Conservation (phyloP, 805 yeast genomes). For the Metschnikowia borealis region DNA sequence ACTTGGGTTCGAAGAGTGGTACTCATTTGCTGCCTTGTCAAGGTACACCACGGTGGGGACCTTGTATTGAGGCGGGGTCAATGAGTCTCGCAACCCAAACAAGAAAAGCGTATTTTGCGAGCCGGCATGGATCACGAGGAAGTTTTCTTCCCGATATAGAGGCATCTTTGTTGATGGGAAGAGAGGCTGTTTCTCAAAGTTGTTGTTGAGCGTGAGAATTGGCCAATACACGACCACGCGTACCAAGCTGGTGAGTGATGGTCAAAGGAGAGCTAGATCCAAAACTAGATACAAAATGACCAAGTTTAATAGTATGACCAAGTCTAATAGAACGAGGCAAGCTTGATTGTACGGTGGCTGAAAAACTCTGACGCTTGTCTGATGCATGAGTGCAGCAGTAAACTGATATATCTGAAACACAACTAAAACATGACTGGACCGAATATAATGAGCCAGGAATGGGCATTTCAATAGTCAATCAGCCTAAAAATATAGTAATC, state of each 20-base stretch:
- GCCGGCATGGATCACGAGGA: conserved; percentile 71
- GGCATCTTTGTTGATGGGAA: conserved; percentile 28
- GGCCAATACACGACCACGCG: conserved; percentile 4
- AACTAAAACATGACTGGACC: neutral
- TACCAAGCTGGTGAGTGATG: neutral
- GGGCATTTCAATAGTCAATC: no score
- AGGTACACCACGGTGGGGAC: conserved; percentile 76
- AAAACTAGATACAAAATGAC: no score
- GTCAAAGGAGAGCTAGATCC: no score
- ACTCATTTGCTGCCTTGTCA: conserved; percentile 34
- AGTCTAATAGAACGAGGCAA: no score
- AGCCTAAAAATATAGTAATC: no score
- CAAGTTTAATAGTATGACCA: no score
- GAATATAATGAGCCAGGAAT: no score
- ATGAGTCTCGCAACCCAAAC: conserved; percentile 72
- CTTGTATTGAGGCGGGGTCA: conserved; percentile 69
- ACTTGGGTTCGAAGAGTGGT: conserved; percentile 27
- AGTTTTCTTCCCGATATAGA: conserved; percentile 42
- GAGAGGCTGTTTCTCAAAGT: neutral
- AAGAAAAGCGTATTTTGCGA: conserved; percentile 70
- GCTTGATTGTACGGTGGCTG: no score
- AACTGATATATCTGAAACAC: neutral
- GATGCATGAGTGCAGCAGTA: no score
- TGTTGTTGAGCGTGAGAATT: conserved; percentile 2
- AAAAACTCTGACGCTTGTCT: no score